Percentiles rank a stretch among this genome's conserved stretches.
Evolutionary conservation across 352 stramenopile species (phyloP).

Genomic region (Phytophthora quininea): DNA sequence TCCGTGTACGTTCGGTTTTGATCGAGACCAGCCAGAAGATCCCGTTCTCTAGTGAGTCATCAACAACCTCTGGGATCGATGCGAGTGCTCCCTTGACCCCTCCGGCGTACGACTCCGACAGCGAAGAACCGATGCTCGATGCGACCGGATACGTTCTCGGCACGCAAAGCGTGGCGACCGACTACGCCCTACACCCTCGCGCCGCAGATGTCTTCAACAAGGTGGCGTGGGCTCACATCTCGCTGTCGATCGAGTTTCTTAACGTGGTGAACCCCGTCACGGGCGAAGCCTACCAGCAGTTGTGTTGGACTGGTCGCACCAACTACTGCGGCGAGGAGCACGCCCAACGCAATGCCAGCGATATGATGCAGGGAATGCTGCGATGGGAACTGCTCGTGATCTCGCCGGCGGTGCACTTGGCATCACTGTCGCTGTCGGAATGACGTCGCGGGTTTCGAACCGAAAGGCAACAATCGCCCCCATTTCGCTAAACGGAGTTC

Average conservation of each 20-base stretch:
- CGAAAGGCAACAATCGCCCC: background rate
- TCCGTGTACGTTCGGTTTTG: conserved; percentile 50
- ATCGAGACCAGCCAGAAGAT: conserved; percentile 37
- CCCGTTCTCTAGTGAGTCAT: background rate
- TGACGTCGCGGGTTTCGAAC: conserved; percentile 4
- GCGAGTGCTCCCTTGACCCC: conserved; percentile 17
- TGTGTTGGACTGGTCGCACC: conserved; percentile 48
- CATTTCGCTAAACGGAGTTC: too few species aligned
- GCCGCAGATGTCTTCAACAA: conserved; percentile 6
- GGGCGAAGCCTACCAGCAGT: conserved; percentile 28
- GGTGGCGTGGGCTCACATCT: conserved; percentile 44
- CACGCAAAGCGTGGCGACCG: conserved; percentile 45
- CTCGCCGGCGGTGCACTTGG: conserved; percentile 31
- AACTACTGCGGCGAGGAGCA: conserved; percentile 45
- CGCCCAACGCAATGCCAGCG: conserved; percentile 42
- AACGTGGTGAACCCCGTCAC: conserved; percentile 34
- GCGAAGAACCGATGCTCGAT: conserved; percentile 19
- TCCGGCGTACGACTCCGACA: conserved; percentile 17
- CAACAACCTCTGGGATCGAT: conserved; percentile 6
- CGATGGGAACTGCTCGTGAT: conserved; percentile 50
- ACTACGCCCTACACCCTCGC: conserved; percentile 14
- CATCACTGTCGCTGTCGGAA: conserved; percentile 16
- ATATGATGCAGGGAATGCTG: conserved; percentile 45
- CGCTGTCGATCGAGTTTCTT: conserved; percentile 50
- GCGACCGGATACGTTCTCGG: conserved; percentile 42